Base-by-base conservation (phyloP, 371 early-diverging fungal species). In the Apophysomyces sp. region DNA sequence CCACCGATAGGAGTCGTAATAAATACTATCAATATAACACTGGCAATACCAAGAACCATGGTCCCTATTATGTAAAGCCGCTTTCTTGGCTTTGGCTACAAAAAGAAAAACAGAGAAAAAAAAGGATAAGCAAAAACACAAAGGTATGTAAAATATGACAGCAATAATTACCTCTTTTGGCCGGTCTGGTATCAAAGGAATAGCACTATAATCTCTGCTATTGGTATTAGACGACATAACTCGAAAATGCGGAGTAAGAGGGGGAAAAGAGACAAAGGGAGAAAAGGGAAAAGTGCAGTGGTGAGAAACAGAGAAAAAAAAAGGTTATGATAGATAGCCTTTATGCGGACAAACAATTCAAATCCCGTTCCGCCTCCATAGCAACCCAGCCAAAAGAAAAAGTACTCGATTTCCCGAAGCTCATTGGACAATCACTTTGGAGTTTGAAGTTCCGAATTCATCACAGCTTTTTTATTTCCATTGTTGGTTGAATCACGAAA, bases 1-100 rank as follows among this genome's bases (percentile, higher is more conserved):
- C 21, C 49, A 18, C 9, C 21, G 11, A 44, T 9, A 9, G 21
- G 21, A 44, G 49, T 21, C 9, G 21, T 21, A 16, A 44, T 16
- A 44, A 9, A 44, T 4, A n/a, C 49, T 21, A 44, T 44, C 21
- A 44, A 41, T 5, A 37, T 30, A 7, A 39, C 63, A 37, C 27
- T 51, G 37, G 11, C 57, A 13, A 34, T 52, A 57, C 57, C 57
- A 57, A 24, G 27, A 57, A 15, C 15, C n/a, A 41, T 56, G 51
- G 18, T 36, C 52, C n/a, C 63, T 52, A 39, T 44, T 9, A 44
- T 21, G 21, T 6, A 4, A 21, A 9, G 49, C n/a, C 49, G 16
- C 49, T 21, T 44, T 44, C 9, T 11, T 7, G n/a, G n/a, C 49
- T 21, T 9, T 44, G n/a, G n/a, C 49, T 44, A 44, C n/a, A n/a